phyloP scores from a whole-genome alignment of 1,284 basidiomycete genomes.

The Leccinum fuscescens region DNA sequence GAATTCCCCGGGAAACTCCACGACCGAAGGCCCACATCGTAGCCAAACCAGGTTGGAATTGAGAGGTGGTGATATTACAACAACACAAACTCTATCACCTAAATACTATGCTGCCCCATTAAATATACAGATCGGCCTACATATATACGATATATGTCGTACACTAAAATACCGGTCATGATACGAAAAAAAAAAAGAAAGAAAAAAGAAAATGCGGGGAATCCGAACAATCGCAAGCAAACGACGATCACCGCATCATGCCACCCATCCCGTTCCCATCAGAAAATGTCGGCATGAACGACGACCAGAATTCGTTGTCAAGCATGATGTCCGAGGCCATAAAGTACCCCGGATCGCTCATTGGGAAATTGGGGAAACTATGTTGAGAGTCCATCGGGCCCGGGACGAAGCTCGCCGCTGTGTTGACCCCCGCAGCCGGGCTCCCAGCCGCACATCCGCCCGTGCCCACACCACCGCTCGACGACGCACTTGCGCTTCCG shows the following conservation, averaged over 20 bases:
- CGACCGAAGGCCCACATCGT: neutral
- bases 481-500: slow-evolving; percentile 1
- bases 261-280: slow-evolving; percentile 17
- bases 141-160: slow-evolving; percentile 8
- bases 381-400: slow-evolving; percentile 18
- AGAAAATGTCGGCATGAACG: slow-evolving; percentile 34
- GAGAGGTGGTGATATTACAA: neutral
- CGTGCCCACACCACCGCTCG: slow-evolving; percentile 22
- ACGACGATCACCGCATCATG: slow-evolving; percentile 8
- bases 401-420: neutral
- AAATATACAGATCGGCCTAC: slow-evolving; percentile 8
- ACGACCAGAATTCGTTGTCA: slow-evolving; percentile 39
- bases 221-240: neutral
- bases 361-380: slow-evolving; percentile 23
- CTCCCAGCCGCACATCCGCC: slow-evolving; percentile 15
- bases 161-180: neutral
- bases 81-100: neutral
- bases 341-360: slow-evolving; percentile 31
- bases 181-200: neutral
- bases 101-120: neutral
- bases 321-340: slow-evolving; percentile 36
- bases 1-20: neutral
- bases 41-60: neutral
- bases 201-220: neutral
- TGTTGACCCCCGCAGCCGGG: slow-evolving; percentile 1